Base-by-base conservation (phyloP, 306 rosid genomes). In the Trichosanthes cucumerina region DNA sequence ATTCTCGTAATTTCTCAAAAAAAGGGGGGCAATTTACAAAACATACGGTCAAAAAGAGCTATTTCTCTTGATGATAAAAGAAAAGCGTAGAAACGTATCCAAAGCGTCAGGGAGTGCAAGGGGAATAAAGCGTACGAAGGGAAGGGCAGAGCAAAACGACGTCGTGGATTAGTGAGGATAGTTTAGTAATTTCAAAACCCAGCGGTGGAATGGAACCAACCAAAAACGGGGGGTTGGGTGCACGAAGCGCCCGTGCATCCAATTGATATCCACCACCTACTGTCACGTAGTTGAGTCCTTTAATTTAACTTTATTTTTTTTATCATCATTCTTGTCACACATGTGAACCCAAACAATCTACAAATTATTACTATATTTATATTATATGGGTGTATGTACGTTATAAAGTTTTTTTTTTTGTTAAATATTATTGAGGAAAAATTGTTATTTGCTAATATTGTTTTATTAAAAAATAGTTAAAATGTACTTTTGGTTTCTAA, bases 241-340 rank as follows among this genome's bases (percentile, higher is more conserved):
- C 92, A 92, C 83, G 90, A 79, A 89, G 28, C 81, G 80, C 91
- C 97, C 96, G 98, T 92, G 98, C 83, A 84, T 80, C 81, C 54
- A 79, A 80, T 86, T 90, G 62, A 89, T 79, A 65, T 83, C 81
- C 87, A 69, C 75, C 88, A 65, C 86, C 96, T 79, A 85, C 43
- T 31, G 75, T 70, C 76, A 70, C 76, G 76, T 70, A 59, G 24
- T 41, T 49, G 36, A 47, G 9, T 75, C 81, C 73, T 79, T 47
- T 66, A 63, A 54, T 39, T 41, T 66, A 46, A 44, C 7, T 75
- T 46, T 14, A n/a, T 31, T 58, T 49, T 52, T 75, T 86, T 87
- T 81, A 93, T 89, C 88, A 73, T 76, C 74, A 41, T 41, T 68
- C 16, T 68, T 39, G 18, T 68, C 75, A 68, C 75, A 68, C 75